Base-by-base conservation (phyloP, 768 basidiomycete species). In the Leccinum aurantiacum region DNA sequence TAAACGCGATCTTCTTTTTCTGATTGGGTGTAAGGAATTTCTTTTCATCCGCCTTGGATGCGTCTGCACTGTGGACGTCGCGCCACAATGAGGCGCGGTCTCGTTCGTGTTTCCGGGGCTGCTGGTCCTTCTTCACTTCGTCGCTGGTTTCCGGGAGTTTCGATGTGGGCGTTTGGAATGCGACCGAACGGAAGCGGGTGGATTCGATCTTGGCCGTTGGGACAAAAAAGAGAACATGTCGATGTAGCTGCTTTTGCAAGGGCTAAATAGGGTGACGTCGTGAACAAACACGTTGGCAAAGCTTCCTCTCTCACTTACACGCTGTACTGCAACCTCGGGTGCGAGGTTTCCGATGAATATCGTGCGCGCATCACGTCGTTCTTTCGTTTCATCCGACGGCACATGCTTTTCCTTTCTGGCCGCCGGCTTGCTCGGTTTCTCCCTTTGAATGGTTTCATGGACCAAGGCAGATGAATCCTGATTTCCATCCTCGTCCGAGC, bases 1-100 rank as follows among this genome's bases (percentile, higher is more conserved):
- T 97, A 73, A 95, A 97, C 0, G 94, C 92, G 56, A 98, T 85
- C 63, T 88, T 91, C 76, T 95, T 92, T 79, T 96, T 98, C 75
- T 97, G 91, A 54, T 81, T 82, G 0, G 92, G 82, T 7, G 84
- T 91, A 54, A 97, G 82, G 72, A 84, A 91, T 38, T 78, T 78
- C 71, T 93, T 89, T 54, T 82, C 80, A 57, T 83, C 80, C 13
- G 73, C 71, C 61, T 75, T 76, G 22, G 77, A 74, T 3, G 71
- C 79, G 33, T 79, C 83, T 19, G 80, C 71, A 17, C 78, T 71
- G 15, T 79, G 80, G 65, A 62, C 73, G 22, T 76, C 78, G 13
- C 79, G 76, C 90, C 90, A 88, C 17, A 80, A 74, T 2, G 84
- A 80, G 1, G 85, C 76, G 56, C 87, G 86, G 38, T 84, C 84